phyloP scores from a whole-genome alignment of 805 yeast species.

The Candida koratica region DNA sequence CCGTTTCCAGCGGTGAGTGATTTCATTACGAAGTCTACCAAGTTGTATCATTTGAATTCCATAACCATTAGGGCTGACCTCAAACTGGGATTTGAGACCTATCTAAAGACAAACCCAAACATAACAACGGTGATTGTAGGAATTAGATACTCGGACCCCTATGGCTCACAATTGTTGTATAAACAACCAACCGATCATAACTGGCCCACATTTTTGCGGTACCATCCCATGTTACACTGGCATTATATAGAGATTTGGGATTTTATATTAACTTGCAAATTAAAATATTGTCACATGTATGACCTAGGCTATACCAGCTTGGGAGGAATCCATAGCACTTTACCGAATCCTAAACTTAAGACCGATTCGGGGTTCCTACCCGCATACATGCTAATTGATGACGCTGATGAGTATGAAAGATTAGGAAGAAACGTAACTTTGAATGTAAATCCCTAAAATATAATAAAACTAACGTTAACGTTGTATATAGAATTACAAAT shows the following conservation, averaged over 20 bases:
- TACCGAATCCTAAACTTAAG: constrained; percentile 59
- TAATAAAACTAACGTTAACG: neutral
- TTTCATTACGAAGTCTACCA: constrained; percentile 57
- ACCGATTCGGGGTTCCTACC: constrained; percentile 37
- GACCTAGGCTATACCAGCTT: constrained; percentile 85
- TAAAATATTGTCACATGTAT: constrained; percentile 72
- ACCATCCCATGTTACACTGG: constrained; percentile 92
- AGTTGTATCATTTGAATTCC: constrained; percentile 51
- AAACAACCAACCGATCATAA: constrained; percentile 79
- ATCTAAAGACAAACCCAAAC: constrained; percentile 47
- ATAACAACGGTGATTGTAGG: constrained; percentile 84
- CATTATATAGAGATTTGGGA: constrained; percentile 80
- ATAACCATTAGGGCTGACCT: constrained; percentile 45
- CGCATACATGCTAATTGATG: constrained; percentile 57
- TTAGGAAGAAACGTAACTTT: constrained; percentile 27
- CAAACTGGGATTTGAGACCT: constrained; percentile 67
- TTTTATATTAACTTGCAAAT: constrained; percentile 56
- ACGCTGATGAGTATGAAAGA: constrained; percentile 55
- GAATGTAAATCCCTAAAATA: too few species aligned
- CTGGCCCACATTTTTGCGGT: constrained; percentile 84
- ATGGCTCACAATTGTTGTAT: constrained; percentile 52
- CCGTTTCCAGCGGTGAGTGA: constrained; percentile 68
- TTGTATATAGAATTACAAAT: neutral
- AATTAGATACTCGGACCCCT: constrained; percentile 84
- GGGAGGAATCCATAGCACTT: constrained; percentile 73